Evolutionary conservation across 108 stramenopile genomes (phyloP).

Genomic region (Discostella pseudostelligera): DNA sequence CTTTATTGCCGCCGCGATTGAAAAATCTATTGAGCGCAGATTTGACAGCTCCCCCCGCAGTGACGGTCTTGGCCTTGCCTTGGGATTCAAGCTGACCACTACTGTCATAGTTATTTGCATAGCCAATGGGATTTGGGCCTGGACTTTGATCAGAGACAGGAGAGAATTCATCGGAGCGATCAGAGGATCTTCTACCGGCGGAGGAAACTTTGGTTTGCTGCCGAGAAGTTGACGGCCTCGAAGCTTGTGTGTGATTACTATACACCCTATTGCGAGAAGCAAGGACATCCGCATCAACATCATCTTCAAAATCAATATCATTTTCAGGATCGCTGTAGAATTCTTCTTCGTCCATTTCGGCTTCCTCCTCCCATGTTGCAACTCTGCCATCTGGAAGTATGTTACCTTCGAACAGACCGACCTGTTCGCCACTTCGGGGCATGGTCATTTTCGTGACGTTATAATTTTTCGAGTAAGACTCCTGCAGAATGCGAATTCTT

Average conservation of each 20-base stretch:
- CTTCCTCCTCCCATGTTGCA: constrained; percentile 33
- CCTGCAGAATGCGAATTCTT: constrained; percentile 73
- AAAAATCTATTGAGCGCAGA: constrained; percentile 88
- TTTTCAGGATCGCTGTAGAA: constrained; percentile 63
- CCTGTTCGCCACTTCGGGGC: constrained; percentile 47
- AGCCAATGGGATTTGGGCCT: constrained; percentile 22
- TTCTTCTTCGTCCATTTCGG: constrained; percentile 77
- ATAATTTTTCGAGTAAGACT: constrained; percentile 68
- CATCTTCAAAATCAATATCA: constrained; percentile 72
- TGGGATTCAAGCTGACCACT: constrained; percentile 30
- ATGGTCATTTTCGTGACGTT: constrained; percentile 75
- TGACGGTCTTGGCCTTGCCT: constrained; percentile 56
- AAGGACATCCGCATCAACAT: constrained; percentile 84
- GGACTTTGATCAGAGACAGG: constrained; percentile 18
- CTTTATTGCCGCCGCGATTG: constrained; percentile 80
- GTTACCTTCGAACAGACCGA: constrained; percentile 36
- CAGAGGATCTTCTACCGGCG: constrained; percentile 31
- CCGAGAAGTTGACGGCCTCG: constrained; percentile 21
- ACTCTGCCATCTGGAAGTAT: constrained; percentile 37
- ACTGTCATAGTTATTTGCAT: constrained; percentile 24
- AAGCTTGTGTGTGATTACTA: constrained; percentile 29
- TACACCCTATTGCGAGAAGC: constrained; percentile 77
- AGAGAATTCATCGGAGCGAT: constrained; percentile 9
- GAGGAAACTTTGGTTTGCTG: constrained; percentile 35
- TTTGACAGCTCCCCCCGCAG: constrained; percentile 85